Evolutionary conservation across 2,329 filamentous ascomycete species (phyloP).

Genomic region (Pezicula neosporulosa): DNA sequence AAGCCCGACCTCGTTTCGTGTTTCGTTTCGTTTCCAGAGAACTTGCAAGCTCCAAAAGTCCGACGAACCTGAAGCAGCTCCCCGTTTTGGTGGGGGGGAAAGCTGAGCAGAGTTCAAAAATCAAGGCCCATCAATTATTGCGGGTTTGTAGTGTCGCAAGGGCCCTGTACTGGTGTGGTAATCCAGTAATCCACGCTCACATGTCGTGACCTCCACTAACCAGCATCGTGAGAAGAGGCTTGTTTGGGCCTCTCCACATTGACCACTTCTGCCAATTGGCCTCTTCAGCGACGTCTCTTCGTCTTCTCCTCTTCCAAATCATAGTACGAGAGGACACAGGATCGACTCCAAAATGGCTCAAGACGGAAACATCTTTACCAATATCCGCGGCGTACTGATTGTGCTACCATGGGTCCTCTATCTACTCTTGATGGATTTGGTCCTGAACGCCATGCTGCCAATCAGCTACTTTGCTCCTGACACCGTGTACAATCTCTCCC

Average conservation of each 20-base stretch:
- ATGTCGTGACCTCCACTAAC: no score
- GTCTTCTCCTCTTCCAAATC: neutral
- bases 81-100: no score
- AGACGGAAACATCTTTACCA: conserved; percentile 23
- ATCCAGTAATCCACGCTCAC: no score
- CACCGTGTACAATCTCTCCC: conserved; percentile 50
- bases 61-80: no score
- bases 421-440: conserved; percentile 47
- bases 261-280: neutral
- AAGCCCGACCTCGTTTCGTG: no score
- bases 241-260: neutral
- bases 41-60: no score
- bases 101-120: no score
- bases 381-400: conserved; percentile 40
- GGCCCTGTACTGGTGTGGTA: no score
- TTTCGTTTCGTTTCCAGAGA: no score
- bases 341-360: neutral
- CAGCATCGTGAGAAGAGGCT: no score
- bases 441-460: conserved; percentile 45
- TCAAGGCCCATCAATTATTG: no score
- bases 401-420: conserved; percentile 49
- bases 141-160: no score
- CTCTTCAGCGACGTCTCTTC: neutral
- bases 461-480: conserved; percentile 44
- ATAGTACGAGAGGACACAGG: neutral